These are phyloP conservation scores for Apiotrichum porosum DNA, from an alignment of 1,284 basidiomycete genomes.

Conservation along the genomic window DNA sequence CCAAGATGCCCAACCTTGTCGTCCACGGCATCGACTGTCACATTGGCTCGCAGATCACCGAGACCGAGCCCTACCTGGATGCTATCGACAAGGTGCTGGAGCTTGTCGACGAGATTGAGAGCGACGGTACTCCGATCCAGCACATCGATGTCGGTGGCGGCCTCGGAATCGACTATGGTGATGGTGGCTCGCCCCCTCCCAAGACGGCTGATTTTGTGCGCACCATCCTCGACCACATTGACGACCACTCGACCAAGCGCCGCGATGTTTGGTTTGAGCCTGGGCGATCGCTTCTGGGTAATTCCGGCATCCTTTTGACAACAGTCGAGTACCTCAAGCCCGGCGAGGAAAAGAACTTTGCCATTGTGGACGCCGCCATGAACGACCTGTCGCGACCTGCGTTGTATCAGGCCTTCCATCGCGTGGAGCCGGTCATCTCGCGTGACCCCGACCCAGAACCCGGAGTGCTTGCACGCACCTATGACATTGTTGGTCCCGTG, in stretches of 20 bases:
- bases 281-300: constrained; percentile 5
- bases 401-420: constrained; percentile 7
- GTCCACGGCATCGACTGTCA: constrained; percentile 9
- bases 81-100: constrained; percentile 7
- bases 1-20: neutral
- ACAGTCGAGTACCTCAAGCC: constrained; percentile 9
- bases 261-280: constrained; percentile 12
- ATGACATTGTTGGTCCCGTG: constrained; percentile 9
- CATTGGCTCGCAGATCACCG: constrained; percentile 11
- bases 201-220: constrained; percentile 2
- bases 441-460: neutral
- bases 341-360: constrained; percentile 7
- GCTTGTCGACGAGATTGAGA: constrained; percentile 2
- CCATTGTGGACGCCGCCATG: constrained; percentile 13
- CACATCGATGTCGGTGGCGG: constrained; percentile 13
- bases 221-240: constrained; percentile 2
- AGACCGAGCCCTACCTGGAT: constrained; percentile 3
- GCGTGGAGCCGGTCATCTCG: neutral
- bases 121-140: constrained; percentile 3
- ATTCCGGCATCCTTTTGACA: constrained; percentile 8
- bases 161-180: constrained; percentile 10
- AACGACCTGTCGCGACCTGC: constrained; percentile 9
- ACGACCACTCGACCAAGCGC: neutral
- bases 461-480: too few relatives aligned
- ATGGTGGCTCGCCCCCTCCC: constrained; percentile 1